Conservation (phyloP, 495 filamentous ascomycete genomes). For the Talaromyces borbonicus region DNA sequence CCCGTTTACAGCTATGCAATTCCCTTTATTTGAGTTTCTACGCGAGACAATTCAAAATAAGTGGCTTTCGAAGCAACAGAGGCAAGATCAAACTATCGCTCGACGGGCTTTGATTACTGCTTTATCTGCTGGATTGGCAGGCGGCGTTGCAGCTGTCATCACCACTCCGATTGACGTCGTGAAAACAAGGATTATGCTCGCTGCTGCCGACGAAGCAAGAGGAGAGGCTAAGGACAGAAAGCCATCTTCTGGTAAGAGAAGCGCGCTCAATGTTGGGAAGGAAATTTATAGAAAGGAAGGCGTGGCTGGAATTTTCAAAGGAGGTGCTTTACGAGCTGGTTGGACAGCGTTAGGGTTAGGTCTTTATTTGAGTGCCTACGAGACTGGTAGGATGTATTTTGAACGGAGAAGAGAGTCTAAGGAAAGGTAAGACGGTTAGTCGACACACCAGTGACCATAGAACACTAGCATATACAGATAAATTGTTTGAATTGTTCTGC, state of each 20-base stretch:
- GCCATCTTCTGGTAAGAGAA: slow-evolving; percentile 8
- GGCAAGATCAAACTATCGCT: slow-evolving; percentile 5
- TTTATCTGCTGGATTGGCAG: slow-evolving; percentile 56
- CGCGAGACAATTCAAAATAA: slow-evolving; percentile 31
- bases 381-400: slow-evolving; percentile 65
- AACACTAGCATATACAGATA: no score
- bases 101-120: slow-evolving; percentile 56
- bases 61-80: slow-evolving; percentile 13
- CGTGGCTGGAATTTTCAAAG: slow-evolving; percentile 62
- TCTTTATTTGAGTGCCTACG: slow-evolving; percentile 78
- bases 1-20: slow-evolving; percentile 80
- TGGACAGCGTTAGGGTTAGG: slow-evolving; percentile 79
- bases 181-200: slow-evolving; percentile 70
- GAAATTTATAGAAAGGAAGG: slow-evolving; percentile 56
- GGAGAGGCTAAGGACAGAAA: slow-evolving; percentile 7
- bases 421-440: not conserved
- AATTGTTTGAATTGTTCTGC: no score
- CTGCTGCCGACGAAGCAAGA: slow-evolving; percentile 26
- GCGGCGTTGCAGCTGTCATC: slow-evolving; percentile 55
- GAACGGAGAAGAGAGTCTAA: slow-evolving; percentile 34
- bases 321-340: slow-evolving; percentile 59
- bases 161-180: slow-evolving; percentile 80
- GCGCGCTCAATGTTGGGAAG: slow-evolving; percentile 44
- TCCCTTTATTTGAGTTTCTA: slow-evolving; percentile 72
- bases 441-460: not conserved